Evolutionary conservation across 495 filamentous ascomycete species (phyloP).

Genomic region (Hypoxylon subgilvum): DNA sequence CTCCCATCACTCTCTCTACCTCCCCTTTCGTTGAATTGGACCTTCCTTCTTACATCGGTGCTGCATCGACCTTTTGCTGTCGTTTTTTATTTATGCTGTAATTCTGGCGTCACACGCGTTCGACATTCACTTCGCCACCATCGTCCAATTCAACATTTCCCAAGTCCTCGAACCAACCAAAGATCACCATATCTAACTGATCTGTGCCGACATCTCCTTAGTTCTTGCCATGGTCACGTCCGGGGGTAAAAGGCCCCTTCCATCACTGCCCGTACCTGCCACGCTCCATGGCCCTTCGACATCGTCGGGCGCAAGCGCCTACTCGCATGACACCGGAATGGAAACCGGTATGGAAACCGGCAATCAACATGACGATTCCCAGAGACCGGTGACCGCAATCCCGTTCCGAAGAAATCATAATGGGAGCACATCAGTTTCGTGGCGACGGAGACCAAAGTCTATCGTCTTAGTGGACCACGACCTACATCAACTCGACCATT

Average conservation of each 20-base stretch:
- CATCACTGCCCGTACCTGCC: constrained; percentile 10
- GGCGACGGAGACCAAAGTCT: constrained; percentile 45
- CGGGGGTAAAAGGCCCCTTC: constrained; percentile 18
- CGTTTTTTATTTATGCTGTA: constrained; percentile 2
- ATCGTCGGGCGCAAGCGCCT: constrained; percentile 34
- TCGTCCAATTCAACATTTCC: neutral
- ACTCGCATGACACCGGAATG: constrained; percentile 36
- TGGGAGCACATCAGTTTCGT: constrained; percentile 47
- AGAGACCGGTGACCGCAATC: constrained; percentile 26
- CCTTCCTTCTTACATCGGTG: constrained; percentile 7
- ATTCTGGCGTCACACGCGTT: neutral
- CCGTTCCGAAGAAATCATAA: constrained; percentile 30
- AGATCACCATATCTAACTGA: neutral
- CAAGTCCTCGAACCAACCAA: neutral
- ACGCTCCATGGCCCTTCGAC: constrained; percentile 26
- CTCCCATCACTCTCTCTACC: neutral
- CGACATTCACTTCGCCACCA: neutral
- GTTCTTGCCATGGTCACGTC: constrained; percentile 22
- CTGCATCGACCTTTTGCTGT: constrained; percentile 1
- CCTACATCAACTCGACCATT: constrained; percentile 19
- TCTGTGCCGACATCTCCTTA: neutral
- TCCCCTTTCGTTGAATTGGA: no score
- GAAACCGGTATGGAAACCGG: constrained; percentile 32
- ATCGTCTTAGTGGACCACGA: constrained; percentile 35
- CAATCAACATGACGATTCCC: constrained; percentile 18